Base-by-base conservation (phyloP, 441 rosid genomes). In the Jatropha podagrica region DNA sequence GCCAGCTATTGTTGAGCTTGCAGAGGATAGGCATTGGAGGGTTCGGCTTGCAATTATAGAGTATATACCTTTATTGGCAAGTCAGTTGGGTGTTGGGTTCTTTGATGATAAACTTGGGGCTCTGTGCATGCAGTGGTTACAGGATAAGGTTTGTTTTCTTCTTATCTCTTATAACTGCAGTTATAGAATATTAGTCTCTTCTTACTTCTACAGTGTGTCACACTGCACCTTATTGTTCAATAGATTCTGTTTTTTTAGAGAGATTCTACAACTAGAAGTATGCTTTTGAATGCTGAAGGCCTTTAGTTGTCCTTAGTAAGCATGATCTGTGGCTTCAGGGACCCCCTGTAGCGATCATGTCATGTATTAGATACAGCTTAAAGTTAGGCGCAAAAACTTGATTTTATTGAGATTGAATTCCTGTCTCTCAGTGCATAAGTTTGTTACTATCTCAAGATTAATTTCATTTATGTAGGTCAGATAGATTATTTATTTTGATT, bases 1-100 rank as follows among this genome's bases (percentile, higher is more conserved):
- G 65, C 99, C 99, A 2, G 99, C 99, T 18, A 96, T 96, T 55
- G 99, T 94, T 71, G 98, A 96, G 88, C 98, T 96, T 80, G 98
- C 99, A 18, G 99, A 96, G 87, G 99, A 96, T 85, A 88, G 96
- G 67, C 99, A 96, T 81, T 96, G 99, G 99, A 94, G 97, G 85
- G 97, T 92, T 66, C 88, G 97, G 13, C 98, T 92, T 81, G 97
- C 98, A 58, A 94, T 96, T 81, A 94, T 96, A 78, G 98, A 96
- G 83, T 96, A 96, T 59, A 93, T 94, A 80, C 98, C 99, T 68
- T 74, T 96, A 77, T 84, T 94, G 89, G 97, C 99, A 18, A 96
- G 93, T 82, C 90, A 88, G 74, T 80, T 96, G 88, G 99, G 98
- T 69, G 93, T 94, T 52, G 95, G 97, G 27, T 96, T 96, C 81